Percentiles rank a stretch among this genome's conserved stretches.
Conservation (phyloP, 148 eudicot species). For the Silene latifolia region DNA sequence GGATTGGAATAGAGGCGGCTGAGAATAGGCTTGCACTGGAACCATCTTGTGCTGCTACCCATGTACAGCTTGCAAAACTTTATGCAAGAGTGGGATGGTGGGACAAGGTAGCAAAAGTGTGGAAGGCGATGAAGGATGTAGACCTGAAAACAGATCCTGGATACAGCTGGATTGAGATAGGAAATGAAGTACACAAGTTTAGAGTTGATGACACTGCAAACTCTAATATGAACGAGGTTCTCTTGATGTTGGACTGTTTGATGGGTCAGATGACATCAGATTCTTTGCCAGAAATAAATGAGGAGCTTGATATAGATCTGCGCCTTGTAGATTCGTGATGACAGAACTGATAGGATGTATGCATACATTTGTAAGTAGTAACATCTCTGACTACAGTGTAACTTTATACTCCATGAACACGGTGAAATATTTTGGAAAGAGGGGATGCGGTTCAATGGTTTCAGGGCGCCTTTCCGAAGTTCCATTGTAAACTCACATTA, state of each 20-base stretch:
- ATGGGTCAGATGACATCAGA: conserved; percentile 28
- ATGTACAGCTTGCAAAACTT: conserved; percentile 43
- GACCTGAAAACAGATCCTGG: conserved; percentile 40
- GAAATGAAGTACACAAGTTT: conserved; percentile 30
- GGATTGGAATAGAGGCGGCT: conserved; percentile 51
- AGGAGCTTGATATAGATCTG: conserved; percentile 10
- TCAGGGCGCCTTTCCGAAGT: background rate
- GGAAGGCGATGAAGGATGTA: conserved; percentile 39
- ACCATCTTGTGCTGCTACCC: conserved; percentile 45
- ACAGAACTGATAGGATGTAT: background rate
- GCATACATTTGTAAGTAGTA: conserved; percentile 7
- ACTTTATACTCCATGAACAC: background rate
- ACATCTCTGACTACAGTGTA: background rate
- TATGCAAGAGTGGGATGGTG: conserved; percentile 43
- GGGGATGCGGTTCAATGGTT: background rate
- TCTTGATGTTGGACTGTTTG: conserved; percentile 30
- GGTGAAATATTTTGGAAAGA: background rate
- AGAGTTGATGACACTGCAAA: conserved; percentile 32
- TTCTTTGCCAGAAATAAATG: conserved; percentile 9
- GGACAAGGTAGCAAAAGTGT: conserved; percentile 41
- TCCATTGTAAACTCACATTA: background rate
- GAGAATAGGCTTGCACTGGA: conserved; percentile 44
- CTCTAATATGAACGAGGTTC: conserved; percentile 28
- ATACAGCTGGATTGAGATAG: conserved; percentile 44
- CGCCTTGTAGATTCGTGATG: conserved; percentile 8